Percentiles rank a stretch among this genome's conserved stretches.
These are phyloP conservation scores for Cerioporus squamosus DNA, from an alignment of 1,284 basidiomycete species.

Conservation along the genomic window DNA sequence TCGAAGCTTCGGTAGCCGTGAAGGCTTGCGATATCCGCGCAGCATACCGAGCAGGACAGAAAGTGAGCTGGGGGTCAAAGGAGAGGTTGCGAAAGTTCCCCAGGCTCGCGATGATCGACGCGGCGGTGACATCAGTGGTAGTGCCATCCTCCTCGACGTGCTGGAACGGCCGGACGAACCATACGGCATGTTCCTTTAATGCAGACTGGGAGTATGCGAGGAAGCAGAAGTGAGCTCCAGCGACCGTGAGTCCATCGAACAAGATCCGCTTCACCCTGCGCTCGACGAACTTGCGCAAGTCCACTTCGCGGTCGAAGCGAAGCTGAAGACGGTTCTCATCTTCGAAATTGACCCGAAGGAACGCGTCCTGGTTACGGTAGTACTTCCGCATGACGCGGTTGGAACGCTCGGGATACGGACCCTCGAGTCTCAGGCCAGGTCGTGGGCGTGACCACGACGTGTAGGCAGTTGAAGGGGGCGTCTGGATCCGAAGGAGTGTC, in stretches of 20 bases:
- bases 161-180: slow-evolving; percentile 59
- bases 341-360: slow-evolving; percentile 66
- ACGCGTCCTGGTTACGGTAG: slow-evolving; percentile 51
- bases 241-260: slow-evolving; percentile 49
- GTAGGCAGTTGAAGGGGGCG: slow-evolving; percentile 53
- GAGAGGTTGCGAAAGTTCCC: slow-evolving; percentile 54
- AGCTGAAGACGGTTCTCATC: slow-evolving; percentile 58
- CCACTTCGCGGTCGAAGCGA: slow-evolving; percentile 55
- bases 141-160: slow-evolving; percentile 27
- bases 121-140: slow-evolving; percentile 41
- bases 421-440: slow-evolving; percentile 56
- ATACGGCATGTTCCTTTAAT: slow-evolving; percentile 57
- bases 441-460: slow-evolving; percentile 65
- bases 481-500: slow-evolving; percentile 2
- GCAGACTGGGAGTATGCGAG: slow-evolving; percentile 62
- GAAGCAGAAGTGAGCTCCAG: slow-evolving; percentile 56
- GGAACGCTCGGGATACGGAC: slow-evolving; percentile 66
- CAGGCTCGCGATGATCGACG: slow-evolving; percentile 52
- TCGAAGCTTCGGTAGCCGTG: slow-evolving; percentile 67
- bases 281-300: slow-evolving; percentile 50
- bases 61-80: slow-evolving; percentile 51
- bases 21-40: slow-evolving; percentile 76
- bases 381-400: slow-evolving; percentile 68
- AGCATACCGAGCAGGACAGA: slow-evolving; percentile 70
- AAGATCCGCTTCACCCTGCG: slow-evolving; percentile 48